Conservation (phyloP, 768 basidiomycete genomes). For the Leccinum fibrillosum region DNA sequence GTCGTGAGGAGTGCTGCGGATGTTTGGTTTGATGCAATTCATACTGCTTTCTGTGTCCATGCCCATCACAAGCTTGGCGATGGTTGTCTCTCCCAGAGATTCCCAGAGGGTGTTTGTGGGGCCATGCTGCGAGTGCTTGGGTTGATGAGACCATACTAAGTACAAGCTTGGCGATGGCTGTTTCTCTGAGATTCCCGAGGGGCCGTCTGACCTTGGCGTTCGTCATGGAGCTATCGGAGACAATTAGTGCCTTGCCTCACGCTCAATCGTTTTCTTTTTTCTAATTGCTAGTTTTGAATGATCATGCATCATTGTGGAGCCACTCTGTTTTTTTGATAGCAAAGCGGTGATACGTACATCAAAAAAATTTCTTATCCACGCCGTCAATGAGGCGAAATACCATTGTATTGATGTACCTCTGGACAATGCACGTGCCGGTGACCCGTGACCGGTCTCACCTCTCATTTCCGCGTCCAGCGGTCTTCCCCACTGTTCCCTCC, state of each 20-base stretch:
- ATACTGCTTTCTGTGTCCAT: not conserved
- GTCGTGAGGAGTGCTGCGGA: constrained; percentile 52
- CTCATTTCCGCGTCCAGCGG: constrained; percentile 65
- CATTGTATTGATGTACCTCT: not conserved
- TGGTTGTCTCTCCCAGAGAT: not conserved
- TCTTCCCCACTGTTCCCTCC: constrained; percentile 70
- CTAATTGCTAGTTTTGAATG: not conserved
- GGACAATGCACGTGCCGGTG: not conserved
- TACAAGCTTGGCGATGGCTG: not conserved
- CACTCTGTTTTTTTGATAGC: not conserved
- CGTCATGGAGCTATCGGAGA: not conserved
- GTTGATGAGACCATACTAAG: constrained; percentile 36
- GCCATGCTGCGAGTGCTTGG: constrained; percentile 57
- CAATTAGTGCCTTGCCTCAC: not conserved
- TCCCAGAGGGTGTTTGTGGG: not conserved
- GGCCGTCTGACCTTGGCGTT: constrained; percentile 1
- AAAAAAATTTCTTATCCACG: not conserved
- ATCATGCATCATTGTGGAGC: no score
- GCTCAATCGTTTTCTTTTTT: not conserved
- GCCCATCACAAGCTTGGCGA: not conserved
- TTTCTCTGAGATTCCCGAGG: not conserved
- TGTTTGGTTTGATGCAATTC: constrained; percentile 55
- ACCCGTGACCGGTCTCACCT: not conserved
- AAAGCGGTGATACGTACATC: not conserved
- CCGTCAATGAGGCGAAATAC: not conserved